Evolutionary conservation across 192 early-diverging fungal species (phyloP).

Genomic region (Linnemannia zychae): DNA sequence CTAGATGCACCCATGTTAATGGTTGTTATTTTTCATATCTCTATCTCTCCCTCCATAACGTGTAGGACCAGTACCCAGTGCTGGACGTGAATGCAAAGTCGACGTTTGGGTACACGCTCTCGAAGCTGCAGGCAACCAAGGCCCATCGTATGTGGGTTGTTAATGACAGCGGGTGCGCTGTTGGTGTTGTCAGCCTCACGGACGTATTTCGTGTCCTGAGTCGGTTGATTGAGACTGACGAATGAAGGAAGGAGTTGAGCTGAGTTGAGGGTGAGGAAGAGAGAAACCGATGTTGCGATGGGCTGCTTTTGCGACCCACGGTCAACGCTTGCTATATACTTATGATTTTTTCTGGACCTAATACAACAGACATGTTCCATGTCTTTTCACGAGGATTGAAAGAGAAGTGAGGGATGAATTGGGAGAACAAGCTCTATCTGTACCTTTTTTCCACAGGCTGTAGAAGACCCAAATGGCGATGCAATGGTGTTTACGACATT

Average conservation of each 20-base stretch:
- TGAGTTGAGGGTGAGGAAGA: not conserved
- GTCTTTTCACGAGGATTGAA: no score
- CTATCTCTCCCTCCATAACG: not conserved
- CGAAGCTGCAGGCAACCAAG: constrained; percentile 84
- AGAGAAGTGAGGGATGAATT: no score
- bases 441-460: no score
- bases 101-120: constrained; percentile 77
- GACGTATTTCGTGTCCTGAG: constrained; percentile 78
- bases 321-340: not conserved
- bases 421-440: no score
- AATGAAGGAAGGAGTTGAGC: constrained; percentile 13
- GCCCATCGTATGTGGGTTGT: constrained; percentile 88
- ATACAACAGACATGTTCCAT: not conserved
- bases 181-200: constrained; percentile 86
- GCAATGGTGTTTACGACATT: no score
- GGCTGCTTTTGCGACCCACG: not conserved
- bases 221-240: constrained; percentile 19
- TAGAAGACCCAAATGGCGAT: no score
- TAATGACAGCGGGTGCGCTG: constrained; percentile 64
- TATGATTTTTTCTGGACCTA: not conserved
- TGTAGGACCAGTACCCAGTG: constrained; percentile 76
- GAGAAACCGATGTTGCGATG: not conserved
- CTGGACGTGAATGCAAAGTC: constrained; percentile 82
- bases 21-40: constrained; percentile 20
- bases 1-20: not conserved